Evolutionary conservation across 1,284 basidiomycete species (phyloP), one percentile per base, ranked within the genome.

Genomic region (Vanrija pseudolonga): DNA sequence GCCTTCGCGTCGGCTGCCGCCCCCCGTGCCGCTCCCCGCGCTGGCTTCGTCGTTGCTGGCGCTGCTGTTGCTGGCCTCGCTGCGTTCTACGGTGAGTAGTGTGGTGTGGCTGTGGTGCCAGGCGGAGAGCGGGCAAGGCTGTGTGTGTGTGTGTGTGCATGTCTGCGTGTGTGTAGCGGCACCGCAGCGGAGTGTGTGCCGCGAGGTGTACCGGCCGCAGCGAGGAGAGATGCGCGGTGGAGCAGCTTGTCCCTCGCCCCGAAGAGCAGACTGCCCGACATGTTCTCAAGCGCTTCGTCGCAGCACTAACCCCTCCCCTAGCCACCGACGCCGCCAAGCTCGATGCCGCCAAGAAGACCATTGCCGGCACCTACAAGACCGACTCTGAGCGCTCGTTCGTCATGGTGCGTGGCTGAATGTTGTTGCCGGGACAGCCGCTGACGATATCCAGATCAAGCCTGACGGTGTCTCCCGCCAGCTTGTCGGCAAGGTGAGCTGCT

Each of bases 311-410:
- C n/a, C n/a, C 48, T 11, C 18, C 26, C 26, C 7, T 6, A 67
- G 63, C 50, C 45, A 46, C 51, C 47, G 56, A 62, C 47, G 47
- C 56, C 15, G 45, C 63, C 39, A 47, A 62, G 50, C 70, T 77
- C 52, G 77, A 78, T 57, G 76, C 74, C 43, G 57, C 70, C 42
- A 72, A 68, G 39, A 72, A 70, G 65, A 77, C 76, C 56, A 76
- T 78, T 51, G 58, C 77, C n/a, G 78, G 78, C 41, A 75, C 77
- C 64, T 72, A 76, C 63, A 71, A 73, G 24, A 79, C 76, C 37
- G 65, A 64, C 40, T 63, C 69, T 36, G 77, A 79, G 67, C 66
- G 74, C 51, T 76, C 75, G 48, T 79, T 77, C 62, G 67, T 79
- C 66, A 79, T 79, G 78, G 76, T 77, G 52, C 66, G 67, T 40